A percentile compares a stretch with the other conserved stretches of the same genome.
These are phyloP conservation scores for Coniochaeta prunicola DNA, from an alignment of 2,329 filamentous ascomycete species.

Conservation along the genomic window DNA sequence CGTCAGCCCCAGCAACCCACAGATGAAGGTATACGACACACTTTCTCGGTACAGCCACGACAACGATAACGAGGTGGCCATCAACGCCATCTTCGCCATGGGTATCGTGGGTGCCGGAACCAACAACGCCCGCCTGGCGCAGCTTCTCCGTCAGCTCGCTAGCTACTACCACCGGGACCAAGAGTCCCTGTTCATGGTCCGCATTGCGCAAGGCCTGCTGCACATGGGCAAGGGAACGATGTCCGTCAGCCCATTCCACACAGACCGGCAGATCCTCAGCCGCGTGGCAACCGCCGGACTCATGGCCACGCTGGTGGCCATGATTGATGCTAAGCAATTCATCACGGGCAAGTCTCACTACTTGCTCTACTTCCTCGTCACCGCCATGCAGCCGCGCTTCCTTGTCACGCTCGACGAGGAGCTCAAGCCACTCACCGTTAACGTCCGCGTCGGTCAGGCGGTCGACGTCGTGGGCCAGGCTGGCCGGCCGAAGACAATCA, in stretches of 20 bases:
- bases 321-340: constrained; percentile 92
- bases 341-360: constrained; percentile 68
- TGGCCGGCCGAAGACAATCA: constrained; percentile 96
- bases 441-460: constrained; percentile 94
- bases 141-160: constrained; percentile 87
- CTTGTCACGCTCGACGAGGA: constrained; percentile 93
- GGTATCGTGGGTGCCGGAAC: constrained; percentile 93
- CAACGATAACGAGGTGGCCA: constrained; percentile 94
- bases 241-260: constrained; percentile 97
- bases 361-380: constrained; percentile 93
- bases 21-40: constrained; percentile 99
- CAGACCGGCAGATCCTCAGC: constrained; percentile 91
- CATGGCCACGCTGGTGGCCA: constrained; percentile 80
- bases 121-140: constrained; percentile 93
- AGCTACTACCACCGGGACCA: constrained; percentile 98
- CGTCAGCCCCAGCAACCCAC: constrained; percentile 93
- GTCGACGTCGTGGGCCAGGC: constrained; percentile 98
- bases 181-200: constrained; percentile 97
- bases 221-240: constrained; percentile 99
- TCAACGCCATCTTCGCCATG: constrained; percentile 99
- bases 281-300: constrained; percentile 84
- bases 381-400: constrained; percentile 95
- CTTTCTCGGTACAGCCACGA: constrained; percentile 96
- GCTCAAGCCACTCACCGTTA: constrained; percentile 87
- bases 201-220: constrained; percentile 91